Base-by-base conservation (phyloP, 2,329 filamentous ascomycete species). In the Aspergillus novofumigatus region DNA sequence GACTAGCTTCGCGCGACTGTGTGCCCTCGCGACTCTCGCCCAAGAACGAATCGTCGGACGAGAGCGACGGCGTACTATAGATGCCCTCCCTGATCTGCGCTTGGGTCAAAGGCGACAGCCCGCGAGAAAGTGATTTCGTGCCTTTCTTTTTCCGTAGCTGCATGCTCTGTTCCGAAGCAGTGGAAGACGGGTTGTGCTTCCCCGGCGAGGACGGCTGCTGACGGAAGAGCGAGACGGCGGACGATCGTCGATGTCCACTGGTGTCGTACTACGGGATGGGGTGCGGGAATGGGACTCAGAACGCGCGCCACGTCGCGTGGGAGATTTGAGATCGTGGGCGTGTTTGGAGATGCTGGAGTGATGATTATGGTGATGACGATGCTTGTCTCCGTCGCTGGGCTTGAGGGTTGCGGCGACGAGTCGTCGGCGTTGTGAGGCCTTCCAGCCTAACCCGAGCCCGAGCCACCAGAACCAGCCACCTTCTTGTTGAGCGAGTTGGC, bases 391-490 rank as follows among this genome's bases (percentile, higher is more conserved):
- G 7, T 74, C 71, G 7, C 64, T 52, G 26, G 67, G 55, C 42
- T 63, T 65, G 38, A 70, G 49, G 2, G 64, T 71, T 8, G 66
- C 65, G 35, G 70, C 66, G 10, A 67, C 64, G 29, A 68, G 56
- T 42, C 67, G 65, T 47, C 69, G 70, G 42, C 67, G 68, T 51
- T 67, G 65, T 6, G 72, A 70, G 52, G 67, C 65, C 58, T 67
- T 70, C 67, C 74, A 72, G 38, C 69, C 82, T 35, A 83, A 78
- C 0, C 90, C 89, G 1, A 91, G 84, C 89, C 92, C 89, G 1
- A 91, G 84, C 89, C 92, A 95, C 91, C 91, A 95, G 38, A 95
- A 78, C 86, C 87, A 90, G 23, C 88, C 84, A 53, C 88, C 86
- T 59, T 87, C 81, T 66, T 86, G 80, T 67, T 84, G 86, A 11